A percentile compares a stretch with the other conserved stretches of the same genome.
phyloP scores from a whole-genome alignment of 176 grass and related monocot genomes.

The Bothriochloa decipiens region DNA sequence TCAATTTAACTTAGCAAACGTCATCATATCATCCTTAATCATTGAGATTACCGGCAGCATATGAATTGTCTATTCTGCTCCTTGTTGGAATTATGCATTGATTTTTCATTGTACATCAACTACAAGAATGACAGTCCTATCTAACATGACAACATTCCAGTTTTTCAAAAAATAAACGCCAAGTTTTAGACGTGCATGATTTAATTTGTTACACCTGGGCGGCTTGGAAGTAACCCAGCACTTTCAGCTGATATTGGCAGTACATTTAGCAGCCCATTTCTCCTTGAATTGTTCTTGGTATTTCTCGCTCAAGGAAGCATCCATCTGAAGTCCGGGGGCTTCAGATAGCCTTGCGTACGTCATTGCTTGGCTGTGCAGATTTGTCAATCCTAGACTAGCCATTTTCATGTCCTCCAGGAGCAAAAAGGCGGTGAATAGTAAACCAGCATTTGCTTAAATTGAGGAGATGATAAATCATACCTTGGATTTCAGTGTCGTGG shows the following conservation, averaged over 20 bases:
- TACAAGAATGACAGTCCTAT: background rate
- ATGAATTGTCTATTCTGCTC: too few species aligned
- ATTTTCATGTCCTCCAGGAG: constrained; percentile 56
- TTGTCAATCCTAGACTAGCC: constrained; percentile 50
- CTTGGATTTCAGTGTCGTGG: constrained; percentile 38
- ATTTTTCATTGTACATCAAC: background rate
- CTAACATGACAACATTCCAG: constrained; percentile 7
- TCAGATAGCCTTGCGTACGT: constrained; percentile 64
- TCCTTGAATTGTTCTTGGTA: constrained; percentile 41
- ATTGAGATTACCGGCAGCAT: too few species aligned
- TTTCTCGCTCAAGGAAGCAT: constrained; percentile 28
- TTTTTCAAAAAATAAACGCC: background rate
- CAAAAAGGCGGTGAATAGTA: constrained; percentile 15
- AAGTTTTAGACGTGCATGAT: background rate
- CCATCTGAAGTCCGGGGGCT: constrained; percentile 47
- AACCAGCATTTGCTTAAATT: constrained; percentile 12
- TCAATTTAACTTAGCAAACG: too few species aligned
- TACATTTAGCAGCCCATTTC: constrained; percentile 54
- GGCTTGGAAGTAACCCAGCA: constrained; percentile 79
- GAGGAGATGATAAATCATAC: constrained; percentile 30
- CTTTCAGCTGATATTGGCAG: constrained; percentile 90
- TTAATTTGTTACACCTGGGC: constrained; percentile 38
- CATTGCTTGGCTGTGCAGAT: constrained; percentile 71
- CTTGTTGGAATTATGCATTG: background rate
- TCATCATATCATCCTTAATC: too few species aligned